A percentile compares a stretch with the other conserved stretches of the same genome.
These are phyloP conservation scores for Wickerhamomyces mucosus DNA, from an alignment of 805 yeast species.

Conservation along the genomic window DNA sequence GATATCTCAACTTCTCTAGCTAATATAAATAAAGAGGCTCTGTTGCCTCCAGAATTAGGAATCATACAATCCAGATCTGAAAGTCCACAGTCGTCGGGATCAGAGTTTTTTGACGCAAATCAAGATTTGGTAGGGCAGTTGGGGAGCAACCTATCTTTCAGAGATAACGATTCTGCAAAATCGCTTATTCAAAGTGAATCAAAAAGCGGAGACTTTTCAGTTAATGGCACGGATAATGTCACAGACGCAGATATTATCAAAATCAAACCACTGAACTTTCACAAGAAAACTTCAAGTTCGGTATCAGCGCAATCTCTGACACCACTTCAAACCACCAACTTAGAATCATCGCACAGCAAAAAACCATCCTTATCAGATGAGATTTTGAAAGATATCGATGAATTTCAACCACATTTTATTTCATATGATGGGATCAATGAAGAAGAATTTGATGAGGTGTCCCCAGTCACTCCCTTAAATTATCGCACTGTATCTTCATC, in stretches of 20 bases:
- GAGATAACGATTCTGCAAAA: no score
- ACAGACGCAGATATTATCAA: constrained; percentile 5
- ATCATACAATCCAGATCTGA: no score
- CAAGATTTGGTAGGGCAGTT: no score
- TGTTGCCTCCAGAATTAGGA: no score
- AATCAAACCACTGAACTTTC: constrained; percentile 16
- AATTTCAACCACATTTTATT: constrained; percentile 11
- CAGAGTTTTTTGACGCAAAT: no score
- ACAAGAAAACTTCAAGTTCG: constrained; percentile 13
- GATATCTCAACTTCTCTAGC: no score
- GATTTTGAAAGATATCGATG: constrained; percentile 19
- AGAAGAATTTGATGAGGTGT: constrained; percentile 10
- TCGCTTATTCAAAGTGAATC: no score
- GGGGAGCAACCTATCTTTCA: no score
- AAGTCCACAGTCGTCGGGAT: no score
- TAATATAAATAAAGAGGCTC: no score
- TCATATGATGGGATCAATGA: constrained; percentile 1
- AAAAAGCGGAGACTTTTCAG: neutral
- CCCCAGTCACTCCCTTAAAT: constrained; percentile 15
- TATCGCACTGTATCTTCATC: neutral
- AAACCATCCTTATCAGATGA: constrained; percentile 20
- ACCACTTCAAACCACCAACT: neutral
- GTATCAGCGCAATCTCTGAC: constrained; percentile 6
- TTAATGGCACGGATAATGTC: neutral
- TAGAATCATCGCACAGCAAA: constrained; percentile 9